A percentile compares a stretch with the other conserved stretches of the same genome.
phyloP scores from a whole-genome alignment of 495 filamentous ascomycete genomes.

The Staphylotrichum tortipilum region DNA sequence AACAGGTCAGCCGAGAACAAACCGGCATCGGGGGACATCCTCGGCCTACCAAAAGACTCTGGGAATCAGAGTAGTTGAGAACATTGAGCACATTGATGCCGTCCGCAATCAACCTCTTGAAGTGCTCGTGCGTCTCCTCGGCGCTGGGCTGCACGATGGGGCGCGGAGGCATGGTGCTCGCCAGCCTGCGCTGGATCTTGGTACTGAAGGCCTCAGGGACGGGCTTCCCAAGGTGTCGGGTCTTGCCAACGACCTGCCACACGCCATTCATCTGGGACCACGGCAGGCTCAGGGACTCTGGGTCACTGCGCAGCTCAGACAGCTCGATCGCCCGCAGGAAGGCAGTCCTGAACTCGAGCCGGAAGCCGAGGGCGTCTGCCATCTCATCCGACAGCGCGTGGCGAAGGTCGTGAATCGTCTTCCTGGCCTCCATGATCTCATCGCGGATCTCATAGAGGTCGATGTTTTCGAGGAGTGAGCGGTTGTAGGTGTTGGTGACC shows the following conservation, averaged over 20 bases:
- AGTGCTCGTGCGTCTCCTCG: slow-evolving; percentile 59
- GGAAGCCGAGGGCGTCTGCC: slow-evolving; percentile 49
- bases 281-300: slow-evolving; percentile 35
- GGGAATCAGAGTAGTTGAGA: slow-evolving; percentile 57
- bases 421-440: slow-evolving; percentile 52
- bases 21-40: not conserved
- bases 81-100: slow-evolving; percentile 60
- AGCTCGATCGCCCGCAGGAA: slow-evolving; percentile 50
- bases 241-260: slow-evolving; percentile 45
- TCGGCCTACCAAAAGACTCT: slow-evolving; percentile 53
- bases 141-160: slow-evolving; percentile 73
- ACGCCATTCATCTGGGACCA: slow-evolving; percentile 41
- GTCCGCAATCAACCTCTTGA: slow-evolving; percentile 65
- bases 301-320: slow-evolving; percentile 32
- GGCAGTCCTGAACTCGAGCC: slow-evolving; percentile 55
- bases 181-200: slow-evolving; percentile 80
- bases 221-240: slow-evolving; percentile 52
- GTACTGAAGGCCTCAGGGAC: slow-evolving; percentile 75
- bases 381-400: slow-evolving; percentile 42
- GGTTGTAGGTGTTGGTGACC: slow-evolving; percentile 78
- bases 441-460: slow-evolving; percentile 46
- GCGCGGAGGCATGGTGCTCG: slow-evolving; percentile 86
- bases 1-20: slow-evolving; percentile 2
- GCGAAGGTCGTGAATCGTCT: slow-evolving; percentile 42
- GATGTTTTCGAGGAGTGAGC: slow-evolving; percentile 60